Conservation (phyloP, 1,139 yeast genomes). For the Protomyces gravidus region DNA sequence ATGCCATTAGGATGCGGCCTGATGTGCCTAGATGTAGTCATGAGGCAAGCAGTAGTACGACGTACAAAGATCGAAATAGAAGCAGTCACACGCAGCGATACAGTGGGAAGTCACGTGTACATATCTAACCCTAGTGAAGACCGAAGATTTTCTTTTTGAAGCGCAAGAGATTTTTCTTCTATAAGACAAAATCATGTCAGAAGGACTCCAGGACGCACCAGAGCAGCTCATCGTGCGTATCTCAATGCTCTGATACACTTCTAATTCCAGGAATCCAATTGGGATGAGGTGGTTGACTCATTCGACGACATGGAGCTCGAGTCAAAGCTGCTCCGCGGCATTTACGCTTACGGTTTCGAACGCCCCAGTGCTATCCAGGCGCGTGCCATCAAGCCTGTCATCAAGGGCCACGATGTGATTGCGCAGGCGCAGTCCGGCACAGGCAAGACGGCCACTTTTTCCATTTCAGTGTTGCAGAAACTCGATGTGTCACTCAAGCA, state of each 20-base stretch:
- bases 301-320: constrained; percentile 47
- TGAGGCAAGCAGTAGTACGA: background rate
- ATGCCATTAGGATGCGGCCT: constrained; percentile 26
- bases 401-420: constrained; percentile 91
- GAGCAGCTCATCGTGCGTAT: background rate
- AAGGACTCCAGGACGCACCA: constrained; percentile 1
- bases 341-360: constrained; percentile 63
- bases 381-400: constrained; percentile 95
- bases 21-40: background rate
- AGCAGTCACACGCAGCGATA: constrained; percentile 3
- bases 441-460: constrained; percentile 99
- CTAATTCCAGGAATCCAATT: constrained; percentile 61
- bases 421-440: constrained; percentile 99
- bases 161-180: too few relatives aligned
- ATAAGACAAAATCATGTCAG: constrained; percentile 1
- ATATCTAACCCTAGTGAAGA: too few relatives aligned
- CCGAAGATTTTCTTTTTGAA: too few relatives aligned
- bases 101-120: too few relatives aligned
- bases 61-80: background rate
- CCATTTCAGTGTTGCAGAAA: constrained; percentile 78
- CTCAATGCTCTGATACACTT: background rate
- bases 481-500: constrained; percentile 56
- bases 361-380: constrained; percentile 94
- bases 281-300: constrained; percentile 66
- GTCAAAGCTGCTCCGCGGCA: constrained; percentile 51